Evolutionary conservation across 75 land plant genomes (phyloP).

Genomic region (Sequoiadendron giganteum): DNA sequence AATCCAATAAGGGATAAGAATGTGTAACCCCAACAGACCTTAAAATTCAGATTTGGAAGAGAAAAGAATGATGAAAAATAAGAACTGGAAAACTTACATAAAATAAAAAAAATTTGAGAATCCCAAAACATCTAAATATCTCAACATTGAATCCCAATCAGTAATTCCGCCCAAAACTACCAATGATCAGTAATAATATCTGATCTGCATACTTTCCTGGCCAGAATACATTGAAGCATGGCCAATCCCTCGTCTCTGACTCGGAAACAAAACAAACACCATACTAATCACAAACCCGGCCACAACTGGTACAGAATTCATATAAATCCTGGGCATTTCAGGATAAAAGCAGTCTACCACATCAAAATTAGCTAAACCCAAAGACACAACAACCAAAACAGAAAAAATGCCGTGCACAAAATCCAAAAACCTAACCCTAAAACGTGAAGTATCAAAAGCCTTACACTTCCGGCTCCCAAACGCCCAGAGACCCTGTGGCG

Average conservation of each 20-base stretch:
- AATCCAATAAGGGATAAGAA: too few species aligned
- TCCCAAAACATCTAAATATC: background rate
- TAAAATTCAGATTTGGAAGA: too few species aligned
- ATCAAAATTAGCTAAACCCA: slow-evolving; percentile 34
- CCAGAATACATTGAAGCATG: slow-evolving; percentile 38
- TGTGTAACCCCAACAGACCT: too few species aligned
- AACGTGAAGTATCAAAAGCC: background rate
- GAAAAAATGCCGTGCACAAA: slow-evolving; percentile 23
- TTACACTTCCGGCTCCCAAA: background rate
- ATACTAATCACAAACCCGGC: slow-evolving; percentile 46
- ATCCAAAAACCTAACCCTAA: slow-evolving; percentile 16
- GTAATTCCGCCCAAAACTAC: background rate
- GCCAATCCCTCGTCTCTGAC: slow-evolving; percentile 44
- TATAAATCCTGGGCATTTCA: slow-evolving; percentile 31
- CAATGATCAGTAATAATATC: background rate
- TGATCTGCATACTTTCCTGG: background rate
- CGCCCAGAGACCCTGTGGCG: slow-evolving; percentile 25
- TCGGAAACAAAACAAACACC: slow-evolving; percentile 48
- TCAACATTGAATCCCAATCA: too few species aligned
- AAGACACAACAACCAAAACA: slow-evolving; percentile 32
- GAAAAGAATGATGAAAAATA: background rate
- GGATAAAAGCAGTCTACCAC: slow-evolving; percentile 39
- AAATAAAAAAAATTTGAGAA: background rate
- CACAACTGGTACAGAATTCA: slow-evolving; percentile 32
- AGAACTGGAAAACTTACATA: background rate